Base-by-base conservation (phyloP, 140 eudicot genomes). In the Flaveria floridana region DNA sequence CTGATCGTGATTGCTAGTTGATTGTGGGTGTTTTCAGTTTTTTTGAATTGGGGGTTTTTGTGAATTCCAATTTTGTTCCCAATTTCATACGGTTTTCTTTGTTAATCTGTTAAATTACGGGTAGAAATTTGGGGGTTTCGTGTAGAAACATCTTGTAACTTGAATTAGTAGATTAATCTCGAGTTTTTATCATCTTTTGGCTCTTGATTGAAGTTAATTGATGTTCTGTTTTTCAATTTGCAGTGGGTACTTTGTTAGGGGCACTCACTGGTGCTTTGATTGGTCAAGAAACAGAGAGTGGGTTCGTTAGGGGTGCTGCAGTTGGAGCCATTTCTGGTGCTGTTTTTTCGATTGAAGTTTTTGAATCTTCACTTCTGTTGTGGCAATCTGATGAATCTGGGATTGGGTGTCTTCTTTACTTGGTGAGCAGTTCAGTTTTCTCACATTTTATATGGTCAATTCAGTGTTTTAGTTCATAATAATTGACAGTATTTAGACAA, bases 301-400 rank as follows among this genome's bases (percentile, higher is more conserved):
- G 99, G 46, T 94, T 94, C 55, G 87, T 94, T 39, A 84, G 99
- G 51, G 99, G 99, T 57, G 97, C 99, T 78, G 96, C 99, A 3
- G 86, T 94, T 61, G 99, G 97, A 68, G 99, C 99, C 75, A 94
- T 94, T 66, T 90, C 99, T 15, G 97, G 99, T 51, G 99, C 99
- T 79, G 97, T 94, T 74, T 94, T 94, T 82, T 94, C 99, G 0
- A 87, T 94, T 70, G 99, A 94, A 79, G 99, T 94, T 78, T 94
- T 94, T 28, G 99, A 94, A 71, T 86, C 99, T 7, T 94, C 99
- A 0, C 89, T 94, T 68, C 75, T 85, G 66, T 82, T 94, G 66
- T 90, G 94, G 97, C 94, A 87, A 41, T 86, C 97, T 0, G 99
- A 94, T 81, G 97, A 94, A 83, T 88, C 97, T 4, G 97, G 99